These are phyloP conservation scores for Colletotrichum liaoningense DNA, from an alignment of 2,329 filamentous ascomycete species.

Conservation along the genomic window DNA sequence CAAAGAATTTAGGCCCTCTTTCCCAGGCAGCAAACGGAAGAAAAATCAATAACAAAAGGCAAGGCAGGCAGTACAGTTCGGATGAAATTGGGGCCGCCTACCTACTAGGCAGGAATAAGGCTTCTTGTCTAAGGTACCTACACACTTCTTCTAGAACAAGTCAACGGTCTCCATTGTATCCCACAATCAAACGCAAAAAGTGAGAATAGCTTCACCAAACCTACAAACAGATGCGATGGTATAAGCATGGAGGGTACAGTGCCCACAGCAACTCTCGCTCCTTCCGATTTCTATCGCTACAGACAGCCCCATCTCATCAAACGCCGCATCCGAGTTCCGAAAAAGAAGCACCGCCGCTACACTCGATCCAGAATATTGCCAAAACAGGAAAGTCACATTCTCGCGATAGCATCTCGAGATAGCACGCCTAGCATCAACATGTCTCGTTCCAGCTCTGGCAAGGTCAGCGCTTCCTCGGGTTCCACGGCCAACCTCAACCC, in stretches of 20 bases:
- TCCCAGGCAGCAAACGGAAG: neutral
- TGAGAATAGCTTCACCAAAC: neutral
- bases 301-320: neutral
- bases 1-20: neutral
- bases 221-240: neutral
- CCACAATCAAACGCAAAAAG: neutral
- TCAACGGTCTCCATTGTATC: neutral
- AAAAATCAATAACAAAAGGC: neutral
- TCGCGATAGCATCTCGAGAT: neutral
- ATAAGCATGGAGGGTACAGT: neutral
- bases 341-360: neutral
- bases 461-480: neutral
- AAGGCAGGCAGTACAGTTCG: neutral
- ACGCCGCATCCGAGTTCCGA: neutral
- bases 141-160: neutral
- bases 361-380: neutral
- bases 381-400: neutral
- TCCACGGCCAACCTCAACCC: neutral
- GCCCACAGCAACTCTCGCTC: neutral
- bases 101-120: neutral
- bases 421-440: neutral
- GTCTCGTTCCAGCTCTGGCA: neutral
- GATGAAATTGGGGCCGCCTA: neutral
- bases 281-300: neutral
- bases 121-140: neutral